Evolutionary conservation across 2,329 filamentous ascomycete genomes (phyloP), one percentile per base, ranked within the genome.

Genomic region (Diaporthe nobilis): DNA sequence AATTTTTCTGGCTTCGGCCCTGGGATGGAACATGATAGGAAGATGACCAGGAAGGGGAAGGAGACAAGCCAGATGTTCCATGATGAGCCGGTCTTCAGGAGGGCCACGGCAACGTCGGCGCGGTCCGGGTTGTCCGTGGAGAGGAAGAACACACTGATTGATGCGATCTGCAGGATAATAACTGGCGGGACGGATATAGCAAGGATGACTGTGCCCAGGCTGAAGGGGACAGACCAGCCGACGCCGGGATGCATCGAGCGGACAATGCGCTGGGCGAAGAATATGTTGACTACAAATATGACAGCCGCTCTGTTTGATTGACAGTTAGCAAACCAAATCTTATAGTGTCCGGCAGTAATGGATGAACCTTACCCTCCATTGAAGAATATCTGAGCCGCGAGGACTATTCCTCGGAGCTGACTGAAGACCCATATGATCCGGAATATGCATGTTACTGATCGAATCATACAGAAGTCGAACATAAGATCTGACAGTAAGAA

Each of bases 201-300:
- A 13, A 81, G 77, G 55, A 82, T 76, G 4, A 78, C 57, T 6
- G 76, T 77, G 15, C 77, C 37, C 71, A 80, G 74, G 65, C 81
- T 79, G n/a, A 84, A 79, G 1, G 63, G 76, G 1, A 34, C 77
- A 31, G 81, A 79, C 85, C 84, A 86, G 73, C 84, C 85, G 12
- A 84, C 55, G 20, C 28, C 22, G 12, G 85, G 84, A 47, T 84
- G 84, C 70, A 82, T 81, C 2, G 84, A 83, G 60, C 85, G 83
- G 4, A 85, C 77, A 37, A 86, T 79, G 57, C 85, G 83, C 75
- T 85, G 84, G 2, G 82, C 81, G 73, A 86, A 84, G 76, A 86
- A 80, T 25, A 86, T 80, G 77, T 86, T 85, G 76, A 85, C 78
- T 42, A 83, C 77, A 65, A 84, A 85, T 25, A 85, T 44, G 17